These are phyloP conservation scores for Rutstroemia sp. DNA, from an alignment of 2,329 filamentous ascomycete genomes.

Conservation along the genomic window DNA sequence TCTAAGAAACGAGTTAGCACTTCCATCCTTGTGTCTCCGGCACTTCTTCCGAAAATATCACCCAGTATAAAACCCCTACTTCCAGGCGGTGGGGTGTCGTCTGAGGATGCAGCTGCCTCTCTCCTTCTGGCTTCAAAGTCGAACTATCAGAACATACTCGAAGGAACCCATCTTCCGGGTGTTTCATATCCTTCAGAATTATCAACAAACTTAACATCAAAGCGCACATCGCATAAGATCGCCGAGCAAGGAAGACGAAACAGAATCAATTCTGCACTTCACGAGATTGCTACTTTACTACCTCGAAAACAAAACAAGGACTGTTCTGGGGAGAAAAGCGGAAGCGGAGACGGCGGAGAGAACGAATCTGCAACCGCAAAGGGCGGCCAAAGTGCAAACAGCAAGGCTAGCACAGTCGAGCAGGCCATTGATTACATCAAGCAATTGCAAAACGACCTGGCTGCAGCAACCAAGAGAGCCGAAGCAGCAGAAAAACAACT, in stretches of 20 bases:
- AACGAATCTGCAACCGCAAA: constrained; percentile 38
- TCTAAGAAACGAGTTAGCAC: constrained; percentile 65
- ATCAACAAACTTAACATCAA: constrained; percentile 89
- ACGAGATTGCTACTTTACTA: constrained; percentile 84
- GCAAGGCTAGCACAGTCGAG: constrained; percentile 97
- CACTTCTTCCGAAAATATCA: constrained; percentile 80
- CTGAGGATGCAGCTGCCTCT: constrained; percentile 50
- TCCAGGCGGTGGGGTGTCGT: constrained; percentile 47
- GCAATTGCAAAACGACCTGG: constrained; percentile 66
- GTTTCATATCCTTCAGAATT: constrained; percentile 86
- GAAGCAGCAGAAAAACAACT: constrained; percentile 27
- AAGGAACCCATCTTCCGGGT: constrained; percentile 84
- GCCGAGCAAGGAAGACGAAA: constrained; percentile 94
- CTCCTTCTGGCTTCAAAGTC: constrained; percentile 86
- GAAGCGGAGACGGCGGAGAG: constrained; percentile 39
- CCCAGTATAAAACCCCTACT: constrained; percentile 90
- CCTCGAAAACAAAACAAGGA: constrained; percentile 46
- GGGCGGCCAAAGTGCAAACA: constrained; percentile 54
- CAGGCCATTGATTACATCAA: constrained; percentile 94
- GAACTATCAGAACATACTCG: constrained; percentile 95
- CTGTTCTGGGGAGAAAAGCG: constrained; percentile 30
- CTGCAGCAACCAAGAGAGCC: constrained; percentile 55
- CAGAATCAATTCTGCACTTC: constrained; percentile 86
- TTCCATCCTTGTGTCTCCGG: constrained; percentile 76
- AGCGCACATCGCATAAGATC: constrained; percentile 95